phyloP scores from a whole-genome alignment of 345 rosid species.

The Euphorbia peplus region DNA sequence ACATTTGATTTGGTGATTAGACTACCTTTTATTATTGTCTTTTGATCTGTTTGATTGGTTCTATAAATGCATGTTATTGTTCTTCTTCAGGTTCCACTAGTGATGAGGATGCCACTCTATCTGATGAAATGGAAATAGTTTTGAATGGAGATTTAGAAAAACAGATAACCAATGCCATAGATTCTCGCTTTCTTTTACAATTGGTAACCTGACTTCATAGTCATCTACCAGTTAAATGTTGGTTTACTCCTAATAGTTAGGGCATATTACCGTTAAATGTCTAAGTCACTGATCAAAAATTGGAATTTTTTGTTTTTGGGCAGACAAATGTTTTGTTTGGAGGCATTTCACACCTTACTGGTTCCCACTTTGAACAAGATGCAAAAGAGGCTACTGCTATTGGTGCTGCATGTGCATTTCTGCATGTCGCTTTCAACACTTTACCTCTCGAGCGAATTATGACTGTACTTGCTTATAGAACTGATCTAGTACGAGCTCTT shows the following conservation, averaged over 20 bases:
- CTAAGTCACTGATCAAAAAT: background rate
- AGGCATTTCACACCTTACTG: slow-evolving; percentile 37
- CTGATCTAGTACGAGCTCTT: slow-evolving; percentile 84
- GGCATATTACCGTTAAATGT: slow-evolving; percentile 13
- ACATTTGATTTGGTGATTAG: background rate
- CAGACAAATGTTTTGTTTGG: slow-evolving; percentile 81
- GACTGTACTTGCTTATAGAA: slow-evolving; percentile 90
- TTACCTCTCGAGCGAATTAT: slow-evolving; percentile 79
- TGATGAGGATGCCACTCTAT: slow-evolving; percentile 62
- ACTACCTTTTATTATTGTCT: background rate
- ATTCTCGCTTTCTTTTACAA: slow-evolving; percentile 84
- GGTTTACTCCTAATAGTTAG: slow-evolving; percentile 17
- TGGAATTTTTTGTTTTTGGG: slow-evolving; percentile 27
- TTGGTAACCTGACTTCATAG: slow-evolving; percentile 43
- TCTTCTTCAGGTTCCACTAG: slow-evolving; percentile 51
- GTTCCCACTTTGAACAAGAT: slow-evolving; percentile 36
- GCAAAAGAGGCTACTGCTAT: slow-evolving; percentile 74
- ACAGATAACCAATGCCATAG: slow-evolving; percentile 73
- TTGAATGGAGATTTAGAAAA: slow-evolving; percentile 57
- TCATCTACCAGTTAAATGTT: background rate
- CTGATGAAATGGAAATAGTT: slow-evolving; percentile 54
- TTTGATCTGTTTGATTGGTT: slow-evolving; percentile 17
- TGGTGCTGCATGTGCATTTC: slow-evolving; percentile 92
- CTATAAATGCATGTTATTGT: background rate
- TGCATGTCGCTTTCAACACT: slow-evolving; percentile 71